Percentiles rank a stretch among this genome's conserved stretches.
These are phyloP conservation scores for Calonectria pseudoreteaudii DNA, from an alignment of 2,329 filamentous ascomycete species.

Conservation along the genomic window DNA sequence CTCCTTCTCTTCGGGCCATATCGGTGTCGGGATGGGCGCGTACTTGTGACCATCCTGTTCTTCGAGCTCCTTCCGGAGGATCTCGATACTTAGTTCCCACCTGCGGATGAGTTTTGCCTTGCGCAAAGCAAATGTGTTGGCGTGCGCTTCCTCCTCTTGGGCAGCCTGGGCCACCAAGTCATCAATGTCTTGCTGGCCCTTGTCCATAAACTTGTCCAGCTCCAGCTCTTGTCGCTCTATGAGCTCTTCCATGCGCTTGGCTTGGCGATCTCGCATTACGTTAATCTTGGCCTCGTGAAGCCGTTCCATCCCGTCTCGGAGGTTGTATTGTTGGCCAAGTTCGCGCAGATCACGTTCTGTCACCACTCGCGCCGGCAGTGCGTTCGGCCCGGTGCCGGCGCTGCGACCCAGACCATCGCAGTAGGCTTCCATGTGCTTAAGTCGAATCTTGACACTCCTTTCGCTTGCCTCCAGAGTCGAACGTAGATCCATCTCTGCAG, in stretches of 20 bases:
- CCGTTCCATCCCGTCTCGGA: conserved; percentile 69
- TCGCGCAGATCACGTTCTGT: conserved; percentile 71
- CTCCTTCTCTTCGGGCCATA: conserved; percentile 44
- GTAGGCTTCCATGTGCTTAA: conserved; percentile 77
- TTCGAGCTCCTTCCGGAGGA: conserved; percentile 66
- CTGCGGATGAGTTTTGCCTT: conserved; percentile 58
- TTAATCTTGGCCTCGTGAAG: conserved; percentile 72
- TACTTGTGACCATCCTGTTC: conserved; percentile 56
- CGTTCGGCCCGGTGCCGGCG: conserved; percentile 43
- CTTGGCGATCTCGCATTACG: conserved; percentile 73
- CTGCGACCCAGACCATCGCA: conserved; percentile 65
- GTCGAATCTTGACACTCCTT: conserved; percentile 65
- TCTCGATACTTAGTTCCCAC: conserved; percentile 65
- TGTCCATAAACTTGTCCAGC: conserved; percentile 57
- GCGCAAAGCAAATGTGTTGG: conserved; percentile 58
- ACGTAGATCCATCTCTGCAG: conserved; percentile 71
- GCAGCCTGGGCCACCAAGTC: conserved; percentile 59
- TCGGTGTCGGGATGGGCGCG: conserved; percentile 48
- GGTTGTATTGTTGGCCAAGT: conserved; percentile 70
- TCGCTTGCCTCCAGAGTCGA: conserved; percentile 67
- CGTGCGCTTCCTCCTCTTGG: conserved; percentile 63
- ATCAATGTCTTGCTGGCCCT: conserved; percentile 61
- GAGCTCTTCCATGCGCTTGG: conserved; percentile 71
- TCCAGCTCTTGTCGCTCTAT: conserved; percentile 66
- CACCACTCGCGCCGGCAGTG: conserved; percentile 62